Base-by-base conservation (phyloP, 1,284 basidiomycete species). In the Athelia psychrophila region DNA sequence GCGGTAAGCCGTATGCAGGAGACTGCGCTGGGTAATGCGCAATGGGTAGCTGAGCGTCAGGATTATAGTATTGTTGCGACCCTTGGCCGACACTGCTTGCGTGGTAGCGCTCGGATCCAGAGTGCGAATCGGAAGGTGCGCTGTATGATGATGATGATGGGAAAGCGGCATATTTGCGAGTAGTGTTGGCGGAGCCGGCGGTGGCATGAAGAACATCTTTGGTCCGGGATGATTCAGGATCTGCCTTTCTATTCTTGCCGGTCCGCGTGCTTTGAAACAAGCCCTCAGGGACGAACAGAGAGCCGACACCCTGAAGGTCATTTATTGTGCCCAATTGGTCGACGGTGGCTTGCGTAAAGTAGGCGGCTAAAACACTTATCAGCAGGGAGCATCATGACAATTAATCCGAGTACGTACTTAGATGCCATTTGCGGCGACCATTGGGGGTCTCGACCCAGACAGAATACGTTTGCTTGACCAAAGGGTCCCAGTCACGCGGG, bases 381-480 rank as follows among this genome's bases (percentile, higher is more conserved):
- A 36, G 56, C 56, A 48, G 38, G 52, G 46, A 52, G 49, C 35
- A 55, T 61, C 54, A 44, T 40, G 20, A 48, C 51, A 40, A 44
- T 18, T 44, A 47, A 49, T 38, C 18, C 23, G 25, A 22, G 25
- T n/a, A 63, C 70, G 60, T 62, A 90, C 87, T 90, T 46, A 90
- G 72, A 67, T 90, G 88, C 88, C 87, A 90, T 69, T 90, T 90
- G 45, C 84, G 77, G 46, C 76, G 78, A 47, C 83, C 84, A 54
- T 77, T 80, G 18, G 75, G 75, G 3, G 80, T 84, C 42, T 80
- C 76, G 18, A 83, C 80, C 77, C 77, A 87, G 35, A 86, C 88
- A 1, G 86, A 88, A 61, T 89, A 90, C 1, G 87, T 89, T 62
- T 89, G 87, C 65, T 90, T 90, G 55, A 90, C 83, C 38, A 88